These are phyloP conservation scores for Orobanche coerulescens DNA, from an alignment of 257 asterid species.

Conservation along the genomic window DNA sequence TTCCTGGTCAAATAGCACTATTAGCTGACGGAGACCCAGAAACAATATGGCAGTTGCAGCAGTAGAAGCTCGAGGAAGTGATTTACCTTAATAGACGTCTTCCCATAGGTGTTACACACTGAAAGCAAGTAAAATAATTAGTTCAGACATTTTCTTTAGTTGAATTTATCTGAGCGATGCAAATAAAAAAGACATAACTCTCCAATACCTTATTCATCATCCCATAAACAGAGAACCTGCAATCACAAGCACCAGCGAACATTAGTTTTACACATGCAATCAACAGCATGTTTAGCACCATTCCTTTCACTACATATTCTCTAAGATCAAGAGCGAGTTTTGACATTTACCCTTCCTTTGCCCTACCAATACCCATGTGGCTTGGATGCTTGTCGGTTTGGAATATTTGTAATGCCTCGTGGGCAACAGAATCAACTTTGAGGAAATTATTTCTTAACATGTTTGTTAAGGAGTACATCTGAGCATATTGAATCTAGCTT, in stretches of 20 bases:
- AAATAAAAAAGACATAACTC: slow-evolving; percentile 17
- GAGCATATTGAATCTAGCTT: slow-evolving; percentile 22
- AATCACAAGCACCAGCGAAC: slow-evolving; percentile 24
- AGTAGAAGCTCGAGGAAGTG: slow-evolving; percentile 15
- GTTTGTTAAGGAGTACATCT: slow-evolving; percentile 42
- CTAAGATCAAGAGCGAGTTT: slow-evolving; percentile 19
- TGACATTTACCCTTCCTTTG: slow-evolving; percentile 87
- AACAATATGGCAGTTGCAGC: slow-evolving; percentile 18
- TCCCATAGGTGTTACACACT: slow-evolving; percentile 98
- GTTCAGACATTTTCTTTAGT: slow-evolving; percentile 17
- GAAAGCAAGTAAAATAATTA: slow-evolving; percentile 34
- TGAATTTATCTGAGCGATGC: slow-evolving; percentile 20
- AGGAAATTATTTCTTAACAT: slow-evolving; percentile 70
- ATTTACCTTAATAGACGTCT: slow-evolving; percentile 82
- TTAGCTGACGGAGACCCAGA: slow-evolving; percentile 29
- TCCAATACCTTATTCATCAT: slow-evolving; percentile 92
- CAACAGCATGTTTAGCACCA: slow-evolving; percentile 9
- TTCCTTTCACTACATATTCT: slow-evolving; percentile 9
- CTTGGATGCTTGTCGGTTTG: slow-evolving; percentile 97
- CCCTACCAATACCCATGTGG: slow-evolving; percentile 99
- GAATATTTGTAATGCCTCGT: slow-evolving; percentile 91
- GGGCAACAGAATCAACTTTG: slow-evolving; percentile 86
- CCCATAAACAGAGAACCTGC: slow-evolving; percentile 95
- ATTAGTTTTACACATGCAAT: slow-evolving; percentile 21
- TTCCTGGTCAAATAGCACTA: slow-evolving; percentile 41